These are phyloP conservation scores for Paramarasmius palmivorus DNA, from an alignment of 1,284 basidiomycete species.

Conservation along the genomic window DNA sequence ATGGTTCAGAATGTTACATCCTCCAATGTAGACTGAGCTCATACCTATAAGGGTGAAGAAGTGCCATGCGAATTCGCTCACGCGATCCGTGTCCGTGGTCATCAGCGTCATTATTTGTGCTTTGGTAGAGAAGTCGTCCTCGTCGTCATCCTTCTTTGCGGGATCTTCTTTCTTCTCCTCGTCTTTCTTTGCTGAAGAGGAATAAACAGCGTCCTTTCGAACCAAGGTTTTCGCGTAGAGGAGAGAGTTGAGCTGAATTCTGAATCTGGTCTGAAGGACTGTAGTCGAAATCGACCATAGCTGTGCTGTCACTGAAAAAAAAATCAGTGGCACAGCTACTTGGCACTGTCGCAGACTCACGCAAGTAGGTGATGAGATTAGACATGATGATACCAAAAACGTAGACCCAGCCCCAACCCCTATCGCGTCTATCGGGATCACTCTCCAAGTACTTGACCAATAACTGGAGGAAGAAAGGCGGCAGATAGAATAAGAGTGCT, in stretches of 20 bases:
- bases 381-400: slow-evolving; percentile 68
- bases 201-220: slow-evolving; percentile 81
- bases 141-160: slow-evolving; percentile 51
- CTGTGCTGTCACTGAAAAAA: slow-evolving; percentile 44
- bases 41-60: slow-evolving; percentile 64
- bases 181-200: slow-evolving; percentile 35
- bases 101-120: slow-evolving; percentile 87
- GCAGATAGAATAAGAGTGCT: slow-evolving; percentile 75
- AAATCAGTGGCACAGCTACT: slow-evolving; percentile 9
- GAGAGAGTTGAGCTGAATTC: slow-evolving; percentile 82
- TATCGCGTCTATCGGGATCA: slow-evolving; percentile 51
- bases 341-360: slow-evolving; percentile 37
- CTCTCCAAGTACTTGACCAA: slow-evolving; percentile 77
- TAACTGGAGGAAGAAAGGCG: slow-evolving; percentile 73
- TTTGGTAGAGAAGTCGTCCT: slow-evolving; percentile 84
- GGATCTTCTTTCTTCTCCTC: slow-evolving; percentile 27
- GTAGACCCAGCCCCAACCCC: slow-evolving; percentile 75
- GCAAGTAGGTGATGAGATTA: slow-evolving; percentile 58
- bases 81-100: slow-evolving; percentile 90
- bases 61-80: slow-evolving; percentile 85
- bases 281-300: slow-evolving; percentile 77
- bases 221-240: slow-evolving; percentile 89
- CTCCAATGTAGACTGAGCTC: slow-evolving; percentile 14
- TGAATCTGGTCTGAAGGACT: slow-evolving; percentile 69
- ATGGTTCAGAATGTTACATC: background rate